A percentile compares a stretch with the other conserved stretches of the same genome.
Evolutionary conservation across 768 basidiomycete genomes (phyloP).

Genomic region (Dioszegia crocea): DNA sequence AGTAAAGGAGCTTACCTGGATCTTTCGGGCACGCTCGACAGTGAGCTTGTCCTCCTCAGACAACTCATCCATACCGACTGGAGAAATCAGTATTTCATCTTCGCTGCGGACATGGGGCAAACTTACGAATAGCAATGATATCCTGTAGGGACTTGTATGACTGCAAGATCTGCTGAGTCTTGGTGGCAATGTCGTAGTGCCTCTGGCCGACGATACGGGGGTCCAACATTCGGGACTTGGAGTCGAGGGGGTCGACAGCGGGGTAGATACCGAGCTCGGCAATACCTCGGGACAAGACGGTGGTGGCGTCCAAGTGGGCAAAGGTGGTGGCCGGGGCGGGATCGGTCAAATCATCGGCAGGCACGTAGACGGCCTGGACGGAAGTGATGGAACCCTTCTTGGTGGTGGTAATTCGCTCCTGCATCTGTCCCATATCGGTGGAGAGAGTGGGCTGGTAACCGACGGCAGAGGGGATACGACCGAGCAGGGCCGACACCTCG

Average conservation of each 20-base stretch:
- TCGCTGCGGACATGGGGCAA: no score
- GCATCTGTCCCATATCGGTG: constrained; percentile 99
- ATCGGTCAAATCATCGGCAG: constrained; percentile 99
- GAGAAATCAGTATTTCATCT: constrained; percentile 13
- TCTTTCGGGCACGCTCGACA: constrained; percentile 95
- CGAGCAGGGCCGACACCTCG: constrained; percentile 97
- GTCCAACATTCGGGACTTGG: constrained; percentile 99
- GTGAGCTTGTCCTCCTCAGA: constrained; percentile 99
- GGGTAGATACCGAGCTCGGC: constrained; percentile 83
- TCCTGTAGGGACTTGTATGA: constrained; percentile 60
- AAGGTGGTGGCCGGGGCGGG: constrained; percentile 99
- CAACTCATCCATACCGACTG: constrained; percentile 97
- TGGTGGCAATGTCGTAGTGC: constrained; percentile 94
- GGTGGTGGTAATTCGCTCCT: constrained; percentile 99
- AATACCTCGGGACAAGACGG: constrained; percentile 98
- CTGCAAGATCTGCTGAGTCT: constrained; percentile 81
- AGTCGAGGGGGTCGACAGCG: constrained; percentile 98
- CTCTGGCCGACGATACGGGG: constrained; percentile 89
- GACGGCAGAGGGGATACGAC: constrained; percentile 99
- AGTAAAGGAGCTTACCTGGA: constrained; percentile 57
- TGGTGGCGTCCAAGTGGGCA: constrained; percentile 99
- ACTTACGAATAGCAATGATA: constrained; percentile 85
- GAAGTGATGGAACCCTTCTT: constrained; percentile 99
- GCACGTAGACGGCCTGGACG: constrained; percentile 99
- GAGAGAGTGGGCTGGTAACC: constrained; percentile 99